Percentiles rank a stretch among this genome's conserved stretches.
These are phyloP conservation scores for Alternaria infectoria DNA, from an alignment of 2,329 filamentous ascomycete species.

Conservation along the genomic window DNA sequence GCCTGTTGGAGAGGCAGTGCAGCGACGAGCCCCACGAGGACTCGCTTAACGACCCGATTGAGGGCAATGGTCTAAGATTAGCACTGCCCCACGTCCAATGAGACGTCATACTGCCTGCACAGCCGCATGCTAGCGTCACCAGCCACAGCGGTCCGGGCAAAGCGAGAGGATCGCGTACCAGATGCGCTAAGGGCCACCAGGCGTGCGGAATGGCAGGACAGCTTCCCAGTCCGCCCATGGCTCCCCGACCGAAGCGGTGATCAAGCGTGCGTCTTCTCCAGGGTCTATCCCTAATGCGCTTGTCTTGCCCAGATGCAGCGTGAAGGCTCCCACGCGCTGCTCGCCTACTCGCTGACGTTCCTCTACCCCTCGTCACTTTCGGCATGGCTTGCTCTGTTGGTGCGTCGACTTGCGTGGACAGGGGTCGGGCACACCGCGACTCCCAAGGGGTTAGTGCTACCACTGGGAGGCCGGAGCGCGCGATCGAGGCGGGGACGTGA, in stretches of 20 bases:
- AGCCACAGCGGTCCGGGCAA: slow-evolving; percentile 35
- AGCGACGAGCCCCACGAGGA: slow-evolving; percentile 25
- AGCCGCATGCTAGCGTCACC: slow-evolving; percentile 26
- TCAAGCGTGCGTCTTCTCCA: slow-evolving; percentile 31
- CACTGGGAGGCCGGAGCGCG: slow-evolving; percentile 45
- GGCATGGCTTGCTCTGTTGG: slow-evolving; percentile 27
- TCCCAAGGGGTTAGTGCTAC: slow-evolving; percentile 36
- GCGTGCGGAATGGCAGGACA: slow-evolving; percentile 22
- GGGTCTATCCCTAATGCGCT: slow-evolving; percentile 36
- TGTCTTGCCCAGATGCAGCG: slow-evolving; percentile 34
- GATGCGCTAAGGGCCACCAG: slow-evolving; percentile 15
- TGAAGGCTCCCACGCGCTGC: slow-evolving; percentile 25
- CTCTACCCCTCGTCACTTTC: slow-evolving; percentile 25
- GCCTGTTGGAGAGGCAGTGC: slow-evolving; percentile 8
- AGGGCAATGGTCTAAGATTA: slow-evolving; percentile 35
- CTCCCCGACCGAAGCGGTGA: slow-evolving; percentile 41
- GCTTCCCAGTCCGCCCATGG: slow-evolving; percentile 18
- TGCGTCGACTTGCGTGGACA: slow-evolving; percentile 28
- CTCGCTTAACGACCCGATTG: slow-evolving; percentile 25
- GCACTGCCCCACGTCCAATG: slow-evolving; percentile 21
- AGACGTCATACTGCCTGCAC: slow-evolving; percentile 15
- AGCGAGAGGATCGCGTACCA: slow-evolving; percentile 35
- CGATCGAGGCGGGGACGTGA: slow-evolving; percentile 46
- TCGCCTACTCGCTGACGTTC: slow-evolving; percentile 28
- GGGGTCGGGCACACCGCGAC: slow-evolving; percentile 46